phyloP scores from a whole-genome alignment of 176 grass and related monocot genomes.

The Musa acuminata region DNA sequence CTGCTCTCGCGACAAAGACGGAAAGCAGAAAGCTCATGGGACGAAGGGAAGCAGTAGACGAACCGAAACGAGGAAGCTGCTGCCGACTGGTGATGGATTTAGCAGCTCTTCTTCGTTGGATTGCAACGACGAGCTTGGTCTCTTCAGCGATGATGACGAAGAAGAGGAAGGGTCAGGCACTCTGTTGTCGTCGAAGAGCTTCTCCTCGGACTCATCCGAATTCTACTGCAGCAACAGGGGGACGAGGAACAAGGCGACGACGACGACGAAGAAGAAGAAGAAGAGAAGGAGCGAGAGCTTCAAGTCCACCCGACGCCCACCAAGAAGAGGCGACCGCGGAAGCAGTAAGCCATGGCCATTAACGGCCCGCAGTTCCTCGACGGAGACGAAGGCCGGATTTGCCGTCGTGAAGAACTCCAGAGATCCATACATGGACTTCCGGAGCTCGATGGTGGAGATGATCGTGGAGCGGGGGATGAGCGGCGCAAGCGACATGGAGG shows the following conservation, averaged over 20 bases:
- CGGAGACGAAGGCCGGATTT: conserved; percentile 1
- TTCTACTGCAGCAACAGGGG: conserved; percentile 32
- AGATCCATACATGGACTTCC: conserved; percentile 79
- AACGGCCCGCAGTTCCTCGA: conserved; percentile 9
- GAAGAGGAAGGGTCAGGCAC: conserved; percentile 40
- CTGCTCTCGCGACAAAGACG: no score
- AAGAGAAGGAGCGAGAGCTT: not conserved
- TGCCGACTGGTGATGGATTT: conserved; percentile 24
- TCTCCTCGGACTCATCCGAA: conserved; percentile 73
- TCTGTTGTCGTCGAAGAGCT: conserved; percentile 66
- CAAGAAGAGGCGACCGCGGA: not conserved
- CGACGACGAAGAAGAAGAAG: not conserved
- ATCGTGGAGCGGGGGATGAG: conserved; percentile 47
- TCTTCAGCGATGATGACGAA: conserved; percentile 29
- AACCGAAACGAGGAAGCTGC: conserved; percentile 6
- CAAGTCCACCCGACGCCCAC: not conserved
- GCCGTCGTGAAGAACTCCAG: conserved; percentile 77
- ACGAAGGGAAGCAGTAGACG: not conserved
- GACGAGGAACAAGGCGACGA: conserved; percentile 12
- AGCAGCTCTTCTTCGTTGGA: conserved; percentile 39
- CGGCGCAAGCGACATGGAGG: conserved; percentile 51
- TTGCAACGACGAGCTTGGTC: conserved; percentile 34
- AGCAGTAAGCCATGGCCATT: conserved; percentile 21
- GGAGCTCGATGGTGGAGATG: conserved; percentile 97
- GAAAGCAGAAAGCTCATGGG: not conserved